A percentile compares a stretch with the other conserved stretches of the same genome.
Conservation (phyloP, 495 filamentous ascomycete genomes). For the Aspergillus nidulans region DNA sequence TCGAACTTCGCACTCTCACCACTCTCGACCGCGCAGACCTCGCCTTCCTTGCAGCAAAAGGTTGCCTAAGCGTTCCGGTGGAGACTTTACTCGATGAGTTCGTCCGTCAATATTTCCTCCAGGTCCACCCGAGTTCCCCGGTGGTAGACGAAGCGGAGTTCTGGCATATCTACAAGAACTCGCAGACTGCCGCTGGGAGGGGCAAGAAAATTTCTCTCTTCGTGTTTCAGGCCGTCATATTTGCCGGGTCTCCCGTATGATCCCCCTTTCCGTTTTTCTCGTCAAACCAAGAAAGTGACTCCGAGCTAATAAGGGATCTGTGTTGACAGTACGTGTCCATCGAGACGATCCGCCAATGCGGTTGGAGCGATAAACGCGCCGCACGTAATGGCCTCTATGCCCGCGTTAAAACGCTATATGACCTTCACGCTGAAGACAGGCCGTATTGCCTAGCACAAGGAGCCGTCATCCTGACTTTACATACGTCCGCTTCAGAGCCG, state of each 20-base stretch:
- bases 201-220: slow-evolving; percentile 38
- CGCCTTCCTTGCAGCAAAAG: slow-evolving; percentile 38
- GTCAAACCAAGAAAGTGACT: too few relatives aligned
- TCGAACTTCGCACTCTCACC: slow-evolving; percentile 29
- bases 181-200: too few relatives aligned
- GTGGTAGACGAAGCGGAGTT: slow-evolving; percentile 46
- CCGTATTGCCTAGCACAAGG: slow-evolving; percentile 37
- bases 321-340: slow-evolving; percentile 34
- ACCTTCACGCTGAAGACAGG: slow-evolving; percentile 26
- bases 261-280: too few relatives aligned
- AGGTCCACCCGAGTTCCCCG: slow-evolving; percentile 44
- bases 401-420: slow-evolving; percentile 37
- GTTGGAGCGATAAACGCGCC: slow-evolving; percentile 37
- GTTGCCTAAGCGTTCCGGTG: slow-evolving; percentile 39
- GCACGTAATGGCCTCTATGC: slow-evolving; percentile 42
- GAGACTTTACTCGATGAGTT: slow-evolving; percentile 38
- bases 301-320: neutral
- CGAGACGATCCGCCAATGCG: slow-evolving; percentile 36
- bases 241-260: slow-evolving; percentile 41
- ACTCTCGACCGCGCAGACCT: slow-evolving; percentile 40
- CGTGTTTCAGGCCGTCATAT: slow-evolving; percentile 46
- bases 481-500: slow-evolving; percentile 30
- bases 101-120: slow-evolving; percentile 43
- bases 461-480: slow-evolving; percentile 40
- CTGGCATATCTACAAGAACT: slow-evolving; percentile 35